Percentiles rank a stretch among this genome's conserved stretches.
Conservation (phyloP, 1,139 yeast species). For the Pichia sp. region DNA sequence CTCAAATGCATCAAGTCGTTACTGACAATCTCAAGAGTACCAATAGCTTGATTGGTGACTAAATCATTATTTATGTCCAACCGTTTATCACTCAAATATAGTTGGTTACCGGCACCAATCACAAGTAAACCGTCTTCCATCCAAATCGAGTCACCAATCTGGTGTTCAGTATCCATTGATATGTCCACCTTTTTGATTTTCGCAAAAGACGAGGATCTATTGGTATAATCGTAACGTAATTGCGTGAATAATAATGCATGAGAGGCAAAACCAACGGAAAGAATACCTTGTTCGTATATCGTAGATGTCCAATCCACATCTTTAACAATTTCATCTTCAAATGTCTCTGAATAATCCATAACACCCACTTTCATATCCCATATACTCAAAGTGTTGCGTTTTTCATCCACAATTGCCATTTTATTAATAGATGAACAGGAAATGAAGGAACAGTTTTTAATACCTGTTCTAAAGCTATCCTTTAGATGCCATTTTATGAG, state of each 20-base stretch:
- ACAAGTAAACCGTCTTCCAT: constrained; percentile 69
- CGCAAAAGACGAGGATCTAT: constrained; percentile 67
- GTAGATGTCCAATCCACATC: constrained; percentile 82
- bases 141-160: constrained; percentile 88
- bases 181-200: constrained; percentile 71
- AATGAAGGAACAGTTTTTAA: constrained; percentile 43
- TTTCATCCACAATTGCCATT: constrained; percentile 59
- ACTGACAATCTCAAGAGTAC: constrained; percentile 39
- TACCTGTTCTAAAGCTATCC: constrained; percentile 47
- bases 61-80: constrained; percentile 49
- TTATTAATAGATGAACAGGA: constrained; percentile 73
- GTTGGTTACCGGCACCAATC: constrained; percentile 84
- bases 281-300: constrained; percentile 58
- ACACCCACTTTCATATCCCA: constrained; percentile 73
- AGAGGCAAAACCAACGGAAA: constrained; percentile 69
- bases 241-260: constrained; percentile 69
- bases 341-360: constrained; percentile 52
- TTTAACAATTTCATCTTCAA: constrained; percentile 29
- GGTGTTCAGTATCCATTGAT: constrained; percentile 63
- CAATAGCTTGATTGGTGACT: constrained; percentile 38
- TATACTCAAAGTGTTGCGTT: constrained; percentile 46
- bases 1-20: constrained; percentile 59
- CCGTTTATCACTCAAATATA: constrained; percentile 70
- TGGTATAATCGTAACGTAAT: constrained; percentile 82
- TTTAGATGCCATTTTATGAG: constrained; percentile 44